Percentiles rank a stretch among this genome's conserved stretches.
Evolutionary conservation across 345 rosid species (phyloP).

Genomic region (Brassica napus): DNA sequence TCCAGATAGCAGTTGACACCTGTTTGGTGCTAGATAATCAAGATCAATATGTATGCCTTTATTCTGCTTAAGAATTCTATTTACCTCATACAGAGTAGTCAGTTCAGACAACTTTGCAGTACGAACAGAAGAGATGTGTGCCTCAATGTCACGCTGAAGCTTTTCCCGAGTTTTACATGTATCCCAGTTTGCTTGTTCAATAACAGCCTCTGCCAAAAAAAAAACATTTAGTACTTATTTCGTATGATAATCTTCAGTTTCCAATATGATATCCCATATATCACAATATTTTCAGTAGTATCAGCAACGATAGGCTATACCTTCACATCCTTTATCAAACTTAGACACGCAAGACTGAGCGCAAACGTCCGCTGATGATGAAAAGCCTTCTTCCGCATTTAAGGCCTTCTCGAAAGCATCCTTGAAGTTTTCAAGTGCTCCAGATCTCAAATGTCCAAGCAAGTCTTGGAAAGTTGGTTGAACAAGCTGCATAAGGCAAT

Average conservation of each 20-base stretch:
- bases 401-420: constrained; percentile 76
- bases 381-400: constrained; percentile 79
- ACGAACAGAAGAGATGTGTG: constrained; percentile 77
- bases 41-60: constrained; percentile 14
- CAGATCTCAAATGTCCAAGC: constrained; percentile 76
- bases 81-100: constrained; percentile 76
- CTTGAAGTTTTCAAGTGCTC: constrained; percentile 69
- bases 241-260: constrained; percentile 16
- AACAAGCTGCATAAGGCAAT: constrained; percentile 60
- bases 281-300: constrained; percentile 1
- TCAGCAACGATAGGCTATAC: constrained; percentile 41
- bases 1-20: constrained; percentile 20
- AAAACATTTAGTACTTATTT: constrained; percentile 11
- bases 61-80: constrained; percentile 8
- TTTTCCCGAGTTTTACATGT: constrained; percentile 71
- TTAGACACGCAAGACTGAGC: constrained; percentile 48
- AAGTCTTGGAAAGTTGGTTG: constrained; percentile 82
- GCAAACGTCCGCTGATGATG: constrained; percentile 58
- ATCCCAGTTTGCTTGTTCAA: constrained; percentile 95
- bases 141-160: constrained; percentile 84
- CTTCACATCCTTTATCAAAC: constrained; percentile 78
- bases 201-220: constrained; percentile 66
- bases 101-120: constrained; percentile 80
- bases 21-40: neutral
- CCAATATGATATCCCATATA: constrained; percentile 7